Conservation (phyloP, 441 rosid genomes). For the Macaranga tanarius region DNA sequence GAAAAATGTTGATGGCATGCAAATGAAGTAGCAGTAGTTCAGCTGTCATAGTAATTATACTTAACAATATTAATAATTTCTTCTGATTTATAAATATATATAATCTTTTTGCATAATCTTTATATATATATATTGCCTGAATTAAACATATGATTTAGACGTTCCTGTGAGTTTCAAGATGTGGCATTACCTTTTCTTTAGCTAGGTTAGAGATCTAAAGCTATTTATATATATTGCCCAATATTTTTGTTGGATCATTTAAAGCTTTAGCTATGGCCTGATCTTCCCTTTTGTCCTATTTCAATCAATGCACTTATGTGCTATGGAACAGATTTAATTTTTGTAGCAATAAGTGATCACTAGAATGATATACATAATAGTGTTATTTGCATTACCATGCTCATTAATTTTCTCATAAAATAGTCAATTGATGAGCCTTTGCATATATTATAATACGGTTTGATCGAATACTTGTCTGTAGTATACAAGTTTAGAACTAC, state of each 20-base stretch:
- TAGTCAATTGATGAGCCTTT: too few relatives aligned
- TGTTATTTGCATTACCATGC: too few relatives aligned
- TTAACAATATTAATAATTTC: constrained; percentile 1
- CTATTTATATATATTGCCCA: background rate
- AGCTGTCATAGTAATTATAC: constrained; percentile 20
- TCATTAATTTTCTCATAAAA: too few relatives aligned
- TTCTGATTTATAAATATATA: background rate
- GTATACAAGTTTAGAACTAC: too few relatives aligned
- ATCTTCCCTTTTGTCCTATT: background rate
- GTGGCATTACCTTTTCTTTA: background rate
- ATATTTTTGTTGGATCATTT: background rate
- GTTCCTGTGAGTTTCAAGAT: constrained; percentile 1
- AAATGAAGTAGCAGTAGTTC: constrained; percentile 22
- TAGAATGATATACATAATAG: too few relatives aligned
- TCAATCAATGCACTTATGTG: constrained; percentile 1
- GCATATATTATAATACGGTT: too few relatives aligned
- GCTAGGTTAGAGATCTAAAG: constrained; percentile 10
- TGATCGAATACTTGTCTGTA: too few relatives aligned
- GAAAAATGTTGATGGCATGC: constrained; percentile 22
- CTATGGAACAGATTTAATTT: background rate
- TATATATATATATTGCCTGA: background rate
- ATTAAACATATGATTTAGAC: constrained; percentile 11
- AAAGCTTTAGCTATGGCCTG: background rate
- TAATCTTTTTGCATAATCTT: background rate
- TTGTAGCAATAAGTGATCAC: background rate